Evolutionary conservation across 352 stramenopile genomes (phyloP).

Genomic region (Pelagophyceae sp.): DNA sequence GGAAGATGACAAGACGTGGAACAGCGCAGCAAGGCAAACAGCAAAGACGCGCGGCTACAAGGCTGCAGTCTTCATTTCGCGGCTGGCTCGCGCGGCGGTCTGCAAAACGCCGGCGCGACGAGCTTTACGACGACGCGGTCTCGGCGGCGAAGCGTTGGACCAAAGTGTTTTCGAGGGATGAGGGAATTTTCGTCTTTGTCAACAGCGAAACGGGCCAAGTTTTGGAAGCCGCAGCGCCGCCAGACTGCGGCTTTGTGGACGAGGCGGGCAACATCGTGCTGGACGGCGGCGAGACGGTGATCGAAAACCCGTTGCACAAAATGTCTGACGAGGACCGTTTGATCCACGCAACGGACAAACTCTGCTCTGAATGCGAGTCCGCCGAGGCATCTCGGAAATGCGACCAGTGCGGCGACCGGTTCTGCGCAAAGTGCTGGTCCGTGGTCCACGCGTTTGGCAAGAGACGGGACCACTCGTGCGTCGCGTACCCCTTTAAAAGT

Average conservation of each 20-base stretch:
- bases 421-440: slow-evolving; percentile 19
- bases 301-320: neutral
- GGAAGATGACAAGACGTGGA: too few species aligned
- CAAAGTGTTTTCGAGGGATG: neutral
- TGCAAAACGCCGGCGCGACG: too few species aligned
- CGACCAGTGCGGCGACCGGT: slow-evolving; percentile 26
- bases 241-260: neutral
- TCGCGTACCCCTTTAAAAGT: too few species aligned
- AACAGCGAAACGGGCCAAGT: neutral
- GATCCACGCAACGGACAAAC: neutral
- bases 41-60: too few species aligned
- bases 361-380: slow-evolving; percentile 22
- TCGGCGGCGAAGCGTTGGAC: neutral
- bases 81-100: neutral
- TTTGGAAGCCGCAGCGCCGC: neutral
- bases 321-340: neutral
- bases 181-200: neutral
- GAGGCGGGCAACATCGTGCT: neutral
- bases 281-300: neutral
- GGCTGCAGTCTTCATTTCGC: neutral
- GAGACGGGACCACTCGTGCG: slow-evolving; percentile 21
- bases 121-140: neutral
- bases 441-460: slow-evolving; percentile 17
- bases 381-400: slow-evolving; percentile 17
- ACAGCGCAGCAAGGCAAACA: too few species aligned